A percentile compares a stretch with the other conserved stretches of the same genome.
Conservation (phyloP, 2,329 filamentous ascomycete species). For the Diaporthe sp. region DNA sequence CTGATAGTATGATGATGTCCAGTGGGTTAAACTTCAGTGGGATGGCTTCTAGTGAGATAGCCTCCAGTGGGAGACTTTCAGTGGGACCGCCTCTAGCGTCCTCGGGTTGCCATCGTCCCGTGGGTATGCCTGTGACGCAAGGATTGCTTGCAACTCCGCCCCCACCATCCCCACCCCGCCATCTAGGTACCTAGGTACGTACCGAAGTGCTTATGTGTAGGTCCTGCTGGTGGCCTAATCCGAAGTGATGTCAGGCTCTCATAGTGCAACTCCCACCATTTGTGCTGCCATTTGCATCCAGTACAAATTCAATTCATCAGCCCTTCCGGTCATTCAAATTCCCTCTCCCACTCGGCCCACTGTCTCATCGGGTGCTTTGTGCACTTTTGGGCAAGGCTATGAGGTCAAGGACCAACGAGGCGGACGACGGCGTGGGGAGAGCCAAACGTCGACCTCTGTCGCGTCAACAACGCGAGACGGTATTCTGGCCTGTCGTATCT, state of each 20-base stretch:
- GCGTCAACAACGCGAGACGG: not conserved
- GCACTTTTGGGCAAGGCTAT: not conserved
- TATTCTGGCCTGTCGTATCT: not conserved
- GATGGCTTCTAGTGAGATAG: too few relatives aligned
- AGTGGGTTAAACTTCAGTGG: too few relatives aligned
- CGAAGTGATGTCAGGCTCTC: not conserved
- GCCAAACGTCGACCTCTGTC: not conserved
- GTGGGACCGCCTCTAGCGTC: too few relatives aligned
- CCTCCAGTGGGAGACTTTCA: too few relatives aligned
- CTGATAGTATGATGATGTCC: too few relatives aligned
- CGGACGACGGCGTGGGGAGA: conserved; percentile 3
- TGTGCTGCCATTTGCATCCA: not conserved
- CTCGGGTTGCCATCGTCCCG: too few relatives aligned
- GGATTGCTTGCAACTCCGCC: not conserved
- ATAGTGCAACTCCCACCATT: not conserved
- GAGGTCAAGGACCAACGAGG: not conserved
- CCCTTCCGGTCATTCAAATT: not conserved
- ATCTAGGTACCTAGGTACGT: not conserved
- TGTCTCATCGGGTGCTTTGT: not conserved
- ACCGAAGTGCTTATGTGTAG: not conserved
- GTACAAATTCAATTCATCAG: not conserved
- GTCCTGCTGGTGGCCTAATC: not conserved
- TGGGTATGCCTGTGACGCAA: not conserved
- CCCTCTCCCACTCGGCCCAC: not conserved
- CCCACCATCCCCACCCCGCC: not conserved